Percentiles rank a stretch among this genome's conserved stretches.
Conservation (phyloP, 129 eudicot genomes). For the Chrysanthemum seticuspe region DNA sequence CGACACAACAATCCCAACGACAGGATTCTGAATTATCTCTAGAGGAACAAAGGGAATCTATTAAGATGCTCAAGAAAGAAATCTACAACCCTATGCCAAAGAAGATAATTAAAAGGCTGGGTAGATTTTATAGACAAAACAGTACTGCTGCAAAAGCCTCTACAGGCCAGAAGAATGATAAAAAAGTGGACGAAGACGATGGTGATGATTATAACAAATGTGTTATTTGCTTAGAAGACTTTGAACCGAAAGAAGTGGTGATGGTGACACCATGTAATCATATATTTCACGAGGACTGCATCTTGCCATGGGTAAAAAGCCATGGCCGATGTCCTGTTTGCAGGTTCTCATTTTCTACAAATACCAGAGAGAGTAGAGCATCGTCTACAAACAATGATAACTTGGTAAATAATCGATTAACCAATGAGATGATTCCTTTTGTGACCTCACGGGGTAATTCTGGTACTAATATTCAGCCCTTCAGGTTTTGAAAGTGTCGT, state of each 20-base stretch:
- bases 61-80: conserved; percentile 60
- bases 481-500: conserved; percentile 11
- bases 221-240: conserved; percentile 77
- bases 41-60: conserved; percentile 44
- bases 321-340: conserved; percentile 76
- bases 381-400: conserved; percentile 12
- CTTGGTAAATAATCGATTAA: conserved; percentile 10
- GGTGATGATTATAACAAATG: conserved; percentile 57
- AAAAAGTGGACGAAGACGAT: conserved; percentile 15
- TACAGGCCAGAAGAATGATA: conserved; percentile 1
- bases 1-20: not conserved
- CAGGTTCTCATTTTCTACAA: conserved; percentile 39
- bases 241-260: conserved; percentile 48
- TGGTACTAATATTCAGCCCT: not conserved
- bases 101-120: conserved; percentile 34
- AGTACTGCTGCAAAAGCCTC: not conserved
- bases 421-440: conserved; percentile 22
- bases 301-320: conserved; percentile 83
- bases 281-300: conserved; percentile 84
- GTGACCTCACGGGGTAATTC: conserved; percentile 27
- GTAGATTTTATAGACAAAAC: conserved; percentile 38
- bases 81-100: conserved; percentile 55
- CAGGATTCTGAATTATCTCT: conserved; percentile 23
- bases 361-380: not conserved
- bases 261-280: conserved; percentile 76